Conservation (phyloP, 768 basidiomycete genomes). For the Scleroderma bovista region DNA sequence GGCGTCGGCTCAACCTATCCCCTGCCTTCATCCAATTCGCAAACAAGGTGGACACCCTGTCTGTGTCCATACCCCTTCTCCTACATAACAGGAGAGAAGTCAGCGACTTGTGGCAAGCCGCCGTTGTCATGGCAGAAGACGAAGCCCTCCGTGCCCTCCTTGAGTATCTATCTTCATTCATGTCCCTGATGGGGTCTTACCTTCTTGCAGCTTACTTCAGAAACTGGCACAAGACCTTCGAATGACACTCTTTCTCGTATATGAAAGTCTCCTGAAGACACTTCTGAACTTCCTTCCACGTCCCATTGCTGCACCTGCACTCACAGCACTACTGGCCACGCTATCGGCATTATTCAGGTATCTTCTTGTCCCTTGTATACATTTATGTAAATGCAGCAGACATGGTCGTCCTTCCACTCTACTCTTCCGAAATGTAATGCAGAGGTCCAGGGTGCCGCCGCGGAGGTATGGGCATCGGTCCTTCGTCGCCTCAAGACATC, state of each 20-base stretch:
- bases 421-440: slow-evolving; percentile 55
- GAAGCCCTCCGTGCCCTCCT: slow-evolving; percentile 70
- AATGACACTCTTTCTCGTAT: slow-evolving; percentile 66
- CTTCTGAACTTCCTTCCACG: slow-evolving; percentile 55
- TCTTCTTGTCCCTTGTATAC: slow-evolving; percentile 61
- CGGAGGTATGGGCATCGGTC: slow-evolving; percentile 84
- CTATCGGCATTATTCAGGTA: slow-evolving; percentile 68
- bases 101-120: slow-evolving; percentile 55
- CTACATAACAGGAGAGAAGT: slow-evolving; percentile 76
- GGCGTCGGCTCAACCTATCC: slow-evolving; percentile 76
- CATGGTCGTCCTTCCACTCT: slow-evolving; percentile 51
- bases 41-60: slow-evolving; percentile 50
- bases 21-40: slow-evolving; percentile 71
- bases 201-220: slow-evolving; percentile 56
- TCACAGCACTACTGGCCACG: slow-evolving; percentile 63
- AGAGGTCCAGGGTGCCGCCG: slow-evolving; percentile 71
- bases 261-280: slow-evolving; percentile 46
- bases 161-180: slow-evolving; percentile 53
- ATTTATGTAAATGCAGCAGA: slow-evolving; percentile 46
- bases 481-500: slow-evolving; percentile 65
- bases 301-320: slow-evolving; percentile 51
- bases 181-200: slow-evolving; percentile 9
- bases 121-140: slow-evolving; percentile 56
- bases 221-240: slow-evolving; percentile 77
- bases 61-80: slow-evolving; percentile 73